phyloP scores from a whole-genome alignment of 2,329 filamentous ascomycete species.

The Pseudophaeomoniella oleicola region DNA sequence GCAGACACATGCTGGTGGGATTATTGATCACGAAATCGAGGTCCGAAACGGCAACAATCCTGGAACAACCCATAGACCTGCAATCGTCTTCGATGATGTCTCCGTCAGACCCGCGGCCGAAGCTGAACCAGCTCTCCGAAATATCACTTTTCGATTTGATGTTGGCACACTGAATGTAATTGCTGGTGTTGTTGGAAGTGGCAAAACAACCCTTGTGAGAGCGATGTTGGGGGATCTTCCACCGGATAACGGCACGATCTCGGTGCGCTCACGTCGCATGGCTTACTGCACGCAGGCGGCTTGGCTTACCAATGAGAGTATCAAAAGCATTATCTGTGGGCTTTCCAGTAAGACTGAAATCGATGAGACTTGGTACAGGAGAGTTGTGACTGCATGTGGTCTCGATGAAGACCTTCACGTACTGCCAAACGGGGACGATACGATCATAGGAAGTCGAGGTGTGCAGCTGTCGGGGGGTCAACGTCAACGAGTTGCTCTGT shows the following conservation, averaged over 20 bases:
- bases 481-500: conserved; percentile 38
- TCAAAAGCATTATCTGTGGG: conserved; percentile 24
- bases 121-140: background rate
- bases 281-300: conserved; percentile 11
- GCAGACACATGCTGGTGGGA: background rate
- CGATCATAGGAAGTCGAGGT: conserved; percentile 35
- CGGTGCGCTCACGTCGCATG: conserved; percentile 6
- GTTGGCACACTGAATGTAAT: conserved; percentile 2
- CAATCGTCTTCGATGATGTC: background rate
- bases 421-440: conserved; percentile 26
- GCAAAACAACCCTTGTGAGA: conserved; percentile 11
- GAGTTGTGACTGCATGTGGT: conserved; percentile 22
- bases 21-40: too few relatives aligned
- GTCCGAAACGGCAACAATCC: background rate
- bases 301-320: conserved; percentile 21
- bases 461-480: conserved; percentile 38
- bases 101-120: background rate
- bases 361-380: conserved; percentile 21
- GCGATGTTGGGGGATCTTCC: conserved; percentile 8
- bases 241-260: conserved; percentile 7
- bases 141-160: background rate
- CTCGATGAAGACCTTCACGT: conserved; percentile 24
- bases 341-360: conserved; percentile 13
- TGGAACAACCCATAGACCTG: background rate
- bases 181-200: conserved; percentile 7